Conservation (phyloP, 2,329 filamentous ascomycete species). For the Parascedosporium putredinis region DNA sequence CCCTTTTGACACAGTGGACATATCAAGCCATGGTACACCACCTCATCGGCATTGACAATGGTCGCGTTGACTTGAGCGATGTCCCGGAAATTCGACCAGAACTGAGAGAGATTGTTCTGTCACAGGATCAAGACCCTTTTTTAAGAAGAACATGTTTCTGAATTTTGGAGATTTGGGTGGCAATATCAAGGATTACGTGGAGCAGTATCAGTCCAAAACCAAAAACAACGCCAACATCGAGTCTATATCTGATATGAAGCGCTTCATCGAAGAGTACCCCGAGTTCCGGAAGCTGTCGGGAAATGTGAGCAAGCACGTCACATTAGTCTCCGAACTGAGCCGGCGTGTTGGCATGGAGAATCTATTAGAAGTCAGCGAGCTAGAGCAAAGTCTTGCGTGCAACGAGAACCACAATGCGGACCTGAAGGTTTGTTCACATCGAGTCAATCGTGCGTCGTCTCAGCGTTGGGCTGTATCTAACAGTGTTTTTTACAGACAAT, state of each 20-base stretch:
- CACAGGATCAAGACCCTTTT: constrained; percentile 96
- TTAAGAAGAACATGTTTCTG: constrained; percentile 97
- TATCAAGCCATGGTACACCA: constrained; percentile 99
- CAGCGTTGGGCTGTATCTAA: too few species aligned
- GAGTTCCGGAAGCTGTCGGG: constrained; percentile 95
- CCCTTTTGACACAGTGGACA: constrained; percentile 92
- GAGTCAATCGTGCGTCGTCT: neutral
- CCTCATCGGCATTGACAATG: constrained; percentile 84
- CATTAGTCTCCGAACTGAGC: constrained; percentile 86
- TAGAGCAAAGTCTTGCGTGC: constrained; percentile 93
- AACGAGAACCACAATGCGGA: constrained; percentile 90
- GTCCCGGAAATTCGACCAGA: constrained; percentile 79
- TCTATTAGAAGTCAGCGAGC: constrained; percentile 88
- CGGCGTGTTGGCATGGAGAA: constrained; percentile 76
- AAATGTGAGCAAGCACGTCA: constrained; percentile 98
- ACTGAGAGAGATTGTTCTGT: constrained; percentile 86
- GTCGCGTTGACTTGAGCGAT: constrained; percentile 78
- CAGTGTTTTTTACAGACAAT: constrained; percentile 47
- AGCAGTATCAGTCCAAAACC: constrained; percentile 96
- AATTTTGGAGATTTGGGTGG: constrained; percentile 94
- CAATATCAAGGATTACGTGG: constrained; percentile 96
- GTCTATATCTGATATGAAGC: constrained; percentile 97
- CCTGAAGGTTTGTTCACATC: constrained; percentile 55
- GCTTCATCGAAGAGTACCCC: constrained; percentile 96
- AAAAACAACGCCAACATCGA: constrained; percentile 94